Percentiles rank a stretch among this genome's conserved stretches.
Evolutionary conservation across 2,329 filamentous ascomycete genomes (phyloP).

Genomic region (Fusarium sp.): DNA sequence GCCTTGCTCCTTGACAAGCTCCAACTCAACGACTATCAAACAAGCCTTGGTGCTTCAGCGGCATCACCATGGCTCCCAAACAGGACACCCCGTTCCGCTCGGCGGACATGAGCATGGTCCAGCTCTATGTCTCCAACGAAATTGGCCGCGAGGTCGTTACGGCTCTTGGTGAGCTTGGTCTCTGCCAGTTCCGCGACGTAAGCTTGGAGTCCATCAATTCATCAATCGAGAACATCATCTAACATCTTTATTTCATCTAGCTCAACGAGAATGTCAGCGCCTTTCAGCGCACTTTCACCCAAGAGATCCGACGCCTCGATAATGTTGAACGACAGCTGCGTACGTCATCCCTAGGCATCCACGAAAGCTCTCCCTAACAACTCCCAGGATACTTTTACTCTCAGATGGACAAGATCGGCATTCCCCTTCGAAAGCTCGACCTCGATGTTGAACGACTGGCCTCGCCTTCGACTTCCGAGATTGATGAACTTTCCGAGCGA

Average conservation of each 20-base stretch:
- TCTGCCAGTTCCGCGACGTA: slow-evolving; percentile 98
- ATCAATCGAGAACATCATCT: slow-evolving; percentile 22
- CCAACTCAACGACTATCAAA: slow-evolving; percentile 44
- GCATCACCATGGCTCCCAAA: slow-evolving; percentile 69
- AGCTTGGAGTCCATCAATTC: slow-evolving; percentile 50
- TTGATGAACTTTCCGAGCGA: slow-evolving; percentile 93
- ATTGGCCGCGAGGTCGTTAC: slow-evolving; percentile 98
- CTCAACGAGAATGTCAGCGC: slow-evolving; percentile 93
- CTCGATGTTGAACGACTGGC: slow-evolving; percentile 90
- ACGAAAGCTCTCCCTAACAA: slow-evolving; percentile 45
- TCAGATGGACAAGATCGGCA: slow-evolving; percentile 94
- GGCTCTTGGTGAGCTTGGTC: slow-evolving; percentile 92
- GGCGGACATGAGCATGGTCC: slow-evolving; percentile 99
- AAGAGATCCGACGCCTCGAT: slow-evolving; percentile 96
- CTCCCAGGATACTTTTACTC: slow-evolving; percentile 85
- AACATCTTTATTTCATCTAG: slow-evolving; percentile 58
- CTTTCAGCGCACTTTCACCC: slow-evolving; percentile 97
- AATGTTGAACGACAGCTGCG: slow-evolving; percentile 98
- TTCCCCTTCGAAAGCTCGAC: slow-evolving; percentile 88
- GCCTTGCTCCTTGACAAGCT: slow-evolving; percentile 47
- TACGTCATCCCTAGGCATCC: slow-evolving; percentile 62
- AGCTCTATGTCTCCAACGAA: slow-evolving; percentile 99
- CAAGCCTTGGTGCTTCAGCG: slow-evolving; percentile 46
- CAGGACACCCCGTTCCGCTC: slow-evolving; percentile 99
- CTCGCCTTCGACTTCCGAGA: slow-evolving; percentile 91